Conservation (phyloP, 2,329 filamentous ascomycete species). For the Diplodia corticola region DNA sequence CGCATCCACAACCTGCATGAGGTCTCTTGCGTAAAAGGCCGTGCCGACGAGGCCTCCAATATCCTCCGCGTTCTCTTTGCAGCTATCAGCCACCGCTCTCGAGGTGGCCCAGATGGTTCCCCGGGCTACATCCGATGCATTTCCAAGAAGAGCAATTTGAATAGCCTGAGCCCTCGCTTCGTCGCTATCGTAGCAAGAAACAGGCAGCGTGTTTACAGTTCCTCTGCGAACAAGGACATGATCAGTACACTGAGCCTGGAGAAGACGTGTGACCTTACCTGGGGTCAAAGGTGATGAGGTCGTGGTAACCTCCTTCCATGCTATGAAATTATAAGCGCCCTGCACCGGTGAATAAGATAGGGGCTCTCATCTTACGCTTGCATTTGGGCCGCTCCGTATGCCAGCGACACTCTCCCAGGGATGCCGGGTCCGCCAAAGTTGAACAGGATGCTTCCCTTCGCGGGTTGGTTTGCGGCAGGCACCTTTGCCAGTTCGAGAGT, state of each 20-base stretch:
- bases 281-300: conserved; percentile 26
- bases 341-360: no score
- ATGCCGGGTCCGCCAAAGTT: conserved; percentile 39
- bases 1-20: conserved; percentile 28
- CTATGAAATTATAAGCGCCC: conserved; percentile 15
- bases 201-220: no score
- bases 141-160: no score
- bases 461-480: conserved; percentile 31
- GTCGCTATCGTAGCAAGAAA: no score
- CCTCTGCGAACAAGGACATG: conserved; percentile 12
- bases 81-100: no score
- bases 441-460: conserved; percentile 36
- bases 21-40: conserved; percentile 27
- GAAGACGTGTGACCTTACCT: conserved; percentile 24
- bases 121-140: no score
- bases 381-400: no score
- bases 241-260: no score
- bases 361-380: no score
- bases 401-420: no score
- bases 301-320: conserved; percentile 23
- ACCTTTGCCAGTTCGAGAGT: conserved; percentile 32
- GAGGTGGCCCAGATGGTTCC: no score
- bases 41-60: conserved; percentile 27
- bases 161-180: no score
- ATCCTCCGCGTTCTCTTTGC: conserved; percentile 12